phyloP scores from a whole-genome alignment of 2,329 filamentous ascomycete genomes.

The Dactylellina parvicollis region DNA sequence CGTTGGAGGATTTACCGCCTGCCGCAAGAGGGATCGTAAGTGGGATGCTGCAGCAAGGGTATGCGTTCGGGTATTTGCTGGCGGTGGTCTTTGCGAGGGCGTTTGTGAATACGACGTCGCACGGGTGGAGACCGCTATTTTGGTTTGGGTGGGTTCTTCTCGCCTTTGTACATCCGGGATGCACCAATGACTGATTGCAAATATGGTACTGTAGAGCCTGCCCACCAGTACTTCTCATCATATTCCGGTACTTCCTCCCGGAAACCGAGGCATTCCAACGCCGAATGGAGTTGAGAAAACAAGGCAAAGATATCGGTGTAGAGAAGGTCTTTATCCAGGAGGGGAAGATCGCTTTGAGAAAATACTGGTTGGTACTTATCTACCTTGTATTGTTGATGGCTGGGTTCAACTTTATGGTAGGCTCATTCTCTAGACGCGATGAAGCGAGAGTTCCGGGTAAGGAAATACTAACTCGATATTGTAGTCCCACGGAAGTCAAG shows the following conservation, averaged over 20 bases:
- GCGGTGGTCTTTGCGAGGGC: slow-evolving; percentile 75
- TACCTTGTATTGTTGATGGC: slow-evolving; percentile 90
- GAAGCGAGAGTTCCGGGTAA: too few species aligned
- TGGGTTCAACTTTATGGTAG: slow-evolving; percentile 88
- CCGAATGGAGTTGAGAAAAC: slow-evolving; percentile 66
- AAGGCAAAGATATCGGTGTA: slow-evolving; percentile 66
- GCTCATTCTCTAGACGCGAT: too few species aligned
- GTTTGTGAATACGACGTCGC: slow-evolving; percentile 77
- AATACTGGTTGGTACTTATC: slow-evolving; percentile 80
- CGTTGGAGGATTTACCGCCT: slow-evolving; percentile 67
- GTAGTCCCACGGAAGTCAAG: slow-evolving; percentile 75
- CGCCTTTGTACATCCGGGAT: not conserved
- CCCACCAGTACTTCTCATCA: slow-evolving; percentile 81
- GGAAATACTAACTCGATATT: not conserved
- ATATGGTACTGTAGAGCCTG: slow-evolving; percentile 64
- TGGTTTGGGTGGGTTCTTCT: slow-evolving; percentile 74
- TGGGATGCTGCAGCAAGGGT: slow-evolving; percentile 83
- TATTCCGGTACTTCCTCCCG: slow-evolving; percentile 78
- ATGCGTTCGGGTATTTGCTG: slow-evolving; percentile 80
- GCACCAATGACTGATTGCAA: slow-evolving; percentile 1
- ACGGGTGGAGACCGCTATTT: slow-evolving; percentile 84
- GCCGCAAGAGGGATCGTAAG: slow-evolving; percentile 82
- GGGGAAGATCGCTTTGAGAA: slow-evolving; percentile 79
- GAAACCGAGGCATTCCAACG: slow-evolving; percentile 80
- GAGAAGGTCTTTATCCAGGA: slow-evolving; percentile 77